Percentiles rank a stretch among this genome's conserved stretches.
phyloP scores from a whole-genome alignment of 768 basidiomycete genomes.

The Pisolithus orientalis region DNA sequence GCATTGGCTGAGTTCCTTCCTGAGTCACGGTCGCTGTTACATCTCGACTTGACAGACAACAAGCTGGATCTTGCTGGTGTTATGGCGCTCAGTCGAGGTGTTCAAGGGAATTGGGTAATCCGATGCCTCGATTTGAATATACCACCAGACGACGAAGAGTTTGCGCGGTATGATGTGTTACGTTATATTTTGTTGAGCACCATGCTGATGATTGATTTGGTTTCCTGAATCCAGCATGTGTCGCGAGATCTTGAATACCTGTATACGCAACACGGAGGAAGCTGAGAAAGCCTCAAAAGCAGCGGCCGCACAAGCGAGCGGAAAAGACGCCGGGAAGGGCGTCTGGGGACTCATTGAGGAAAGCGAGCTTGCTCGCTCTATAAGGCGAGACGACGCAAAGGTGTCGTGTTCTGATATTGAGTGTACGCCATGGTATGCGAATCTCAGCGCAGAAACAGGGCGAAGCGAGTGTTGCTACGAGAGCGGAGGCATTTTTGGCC shows the following conservation, averaged over 20 bases:
- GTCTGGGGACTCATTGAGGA: conserved; percentile 86
- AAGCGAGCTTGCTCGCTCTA: conserved; percentile 70
- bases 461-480: not conserved
- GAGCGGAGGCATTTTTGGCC: conserved; percentile 23
- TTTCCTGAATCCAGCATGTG: conserved; percentile 51
- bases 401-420: conserved; percentile 40
- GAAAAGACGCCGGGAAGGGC: conserved; percentile 57
- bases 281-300: conserved; percentile 42
- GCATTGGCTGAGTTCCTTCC: conserved; percentile 95
- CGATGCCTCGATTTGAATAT: conserved; percentile 92
- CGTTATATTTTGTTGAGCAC: not conserved
- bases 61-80: conserved; percentile 83
- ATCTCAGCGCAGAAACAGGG: not conserved
- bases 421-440: not conserved
- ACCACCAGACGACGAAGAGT: conserved; percentile 76
- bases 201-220: not conserved
- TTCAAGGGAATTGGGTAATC: conserved; percentile 81
- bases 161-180: conserved; percentile 42
- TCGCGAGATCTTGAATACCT: conserved; percentile 83
- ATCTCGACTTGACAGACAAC: conserved; percentile 87
- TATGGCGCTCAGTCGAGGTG: conserved; percentile 82
- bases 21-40: conserved; percentile 78
- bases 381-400: conserved; percentile 45
- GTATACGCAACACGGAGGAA: conserved; percentile 90
- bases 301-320: conserved; percentile 26